Conservation (phyloP, 2,329 filamentous ascomycete genomes). For the Colletotrichum melonis region DNA sequence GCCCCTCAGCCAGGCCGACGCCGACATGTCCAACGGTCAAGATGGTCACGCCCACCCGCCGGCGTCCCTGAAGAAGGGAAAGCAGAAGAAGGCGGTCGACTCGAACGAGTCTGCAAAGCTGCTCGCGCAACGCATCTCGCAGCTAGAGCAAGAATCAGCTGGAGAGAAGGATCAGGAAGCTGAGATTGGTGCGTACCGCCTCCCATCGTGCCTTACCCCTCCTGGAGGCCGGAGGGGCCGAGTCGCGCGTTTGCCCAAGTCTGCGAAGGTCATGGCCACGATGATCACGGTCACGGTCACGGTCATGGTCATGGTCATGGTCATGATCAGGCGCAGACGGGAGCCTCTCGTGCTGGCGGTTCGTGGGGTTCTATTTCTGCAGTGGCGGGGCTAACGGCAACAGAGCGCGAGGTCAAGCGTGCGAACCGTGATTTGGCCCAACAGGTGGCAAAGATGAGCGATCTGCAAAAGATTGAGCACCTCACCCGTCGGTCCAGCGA, state of each 20-base stretch:
- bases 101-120: conserved; percentile 92
- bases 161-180: conserved; percentile 95
- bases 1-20: conserved; percentile 54
- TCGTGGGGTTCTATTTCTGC: conserved; percentile 9
- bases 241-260: conserved; percentile 16
- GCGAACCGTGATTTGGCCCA: conserved; percentile 91
- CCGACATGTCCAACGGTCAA: conserved; percentile 55
- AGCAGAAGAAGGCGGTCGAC: conserved; percentile 86
- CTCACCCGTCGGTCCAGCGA: conserved; percentile 93
- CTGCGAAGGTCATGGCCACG: too few species aligned
- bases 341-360: not conserved
- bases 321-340: not conserved
- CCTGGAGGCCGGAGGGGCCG: conserved; percentile 25
- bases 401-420: conserved; percentile 94
- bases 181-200: conserved; percentile 79
- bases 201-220: conserved; percentile 17
- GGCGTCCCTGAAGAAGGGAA: conserved; percentile 77
- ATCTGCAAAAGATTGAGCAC: conserved; percentile 90
- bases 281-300: too few species aligned
- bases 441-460: conserved; percentile 90
- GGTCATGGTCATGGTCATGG: too few species aligned
- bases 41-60: conserved; percentile 50
- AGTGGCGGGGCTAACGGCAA: conserved; percentile 43
- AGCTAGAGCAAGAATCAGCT: conserved; percentile 92
- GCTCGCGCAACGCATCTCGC: conserved; percentile 91